phyloP scores from a whole-genome alignment of 352 stramenopile species.

The Phytophthora pinifolia region DNA sequence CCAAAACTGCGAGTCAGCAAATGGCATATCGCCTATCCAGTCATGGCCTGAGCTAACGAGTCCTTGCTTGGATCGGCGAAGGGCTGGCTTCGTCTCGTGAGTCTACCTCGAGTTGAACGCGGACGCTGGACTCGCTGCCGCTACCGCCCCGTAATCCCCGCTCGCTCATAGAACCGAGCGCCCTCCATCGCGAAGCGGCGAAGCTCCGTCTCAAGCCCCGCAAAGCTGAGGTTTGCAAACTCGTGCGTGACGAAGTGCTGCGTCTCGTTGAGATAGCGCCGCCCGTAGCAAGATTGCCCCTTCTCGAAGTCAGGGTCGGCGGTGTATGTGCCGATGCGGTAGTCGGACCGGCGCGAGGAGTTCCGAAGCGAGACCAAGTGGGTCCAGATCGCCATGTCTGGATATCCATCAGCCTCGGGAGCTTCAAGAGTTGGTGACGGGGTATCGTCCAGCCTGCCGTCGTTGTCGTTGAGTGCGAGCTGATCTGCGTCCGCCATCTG shows the following conservation, averaged over 20 bases:
- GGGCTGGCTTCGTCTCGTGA: too few species aligned
- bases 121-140: neutral
- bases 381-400: conserved; percentile 59
- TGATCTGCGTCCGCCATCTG: conserved; percentile 27
- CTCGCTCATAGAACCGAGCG: conserved; percentile 25
- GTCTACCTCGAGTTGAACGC: too few species aligned
- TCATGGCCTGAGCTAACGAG: too few species aligned
- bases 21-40: too few species aligned
- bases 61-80: too few species aligned
- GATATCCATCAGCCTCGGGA: conserved; percentile 25
- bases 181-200: conserved; percentile 36
- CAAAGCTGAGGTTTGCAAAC: conserved; percentile 35
- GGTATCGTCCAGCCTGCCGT: conserved; percentile 7
- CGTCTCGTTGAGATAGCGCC: conserved; percentile 30
- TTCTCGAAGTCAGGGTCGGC: conserved; percentile 37
- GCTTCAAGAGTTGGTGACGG: conserved; percentile 25
- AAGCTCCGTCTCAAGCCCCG: conserved; percentile 33
- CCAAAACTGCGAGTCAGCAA: neutral
- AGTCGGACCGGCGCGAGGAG: conserved; percentile 36
- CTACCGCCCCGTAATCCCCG: conserved; percentile 18
- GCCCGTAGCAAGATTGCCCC: conserved; percentile 60
- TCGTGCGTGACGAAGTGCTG: conserved; percentile 38
- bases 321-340: conserved; percentile 52
- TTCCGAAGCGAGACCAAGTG: conserved; percentile 60
- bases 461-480: conserved; percentile 7